These are phyloP conservation scores for Gilbertella persicaria DNA, from an alignment of 371 early-diverging fungal species.

Conservation along the genomic window DNA sequence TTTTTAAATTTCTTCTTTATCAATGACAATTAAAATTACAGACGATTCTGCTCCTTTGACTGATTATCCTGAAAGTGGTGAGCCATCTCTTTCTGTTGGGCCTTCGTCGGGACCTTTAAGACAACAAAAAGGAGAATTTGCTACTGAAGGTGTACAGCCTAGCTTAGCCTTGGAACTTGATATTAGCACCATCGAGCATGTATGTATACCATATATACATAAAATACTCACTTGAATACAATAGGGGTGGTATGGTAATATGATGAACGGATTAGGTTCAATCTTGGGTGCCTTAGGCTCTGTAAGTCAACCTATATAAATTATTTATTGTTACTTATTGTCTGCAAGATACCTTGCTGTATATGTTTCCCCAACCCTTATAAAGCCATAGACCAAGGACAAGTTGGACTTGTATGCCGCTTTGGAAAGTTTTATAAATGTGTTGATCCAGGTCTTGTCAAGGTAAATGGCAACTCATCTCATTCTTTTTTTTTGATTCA, in stretches of 20 bases:
- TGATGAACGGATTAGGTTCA: conserved; percentile 53
- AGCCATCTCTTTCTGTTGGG: too few species aligned
- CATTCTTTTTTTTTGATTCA: too few species aligned
- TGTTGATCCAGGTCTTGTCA: conserved; percentile 87
- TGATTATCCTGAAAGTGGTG: too few species aligned
- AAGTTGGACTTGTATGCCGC: conserved; percentile 74
- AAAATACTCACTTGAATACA: neutral
- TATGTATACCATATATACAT: conserved; percentile 9
- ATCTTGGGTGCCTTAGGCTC: conserved; percentile 46
- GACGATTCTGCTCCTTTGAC: too few species aligned
- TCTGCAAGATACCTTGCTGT: conserved; percentile 30
- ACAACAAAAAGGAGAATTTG: too few species aligned
- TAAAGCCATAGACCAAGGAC: conserved; percentile 67
- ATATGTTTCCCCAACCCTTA: conserved; percentile 80
- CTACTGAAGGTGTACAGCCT: conserved; percentile 27
- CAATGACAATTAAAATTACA: too few species aligned
- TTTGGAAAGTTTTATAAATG: conserved; percentile 87
- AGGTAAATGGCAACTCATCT: too few species aligned
- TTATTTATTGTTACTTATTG: neutral
- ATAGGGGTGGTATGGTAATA: conserved; percentile 49
- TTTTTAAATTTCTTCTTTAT: too few species aligned
- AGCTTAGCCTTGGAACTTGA: conserved; percentile 35
- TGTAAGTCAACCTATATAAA: conserved; percentile 22
- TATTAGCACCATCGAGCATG: conserved; percentile 32
- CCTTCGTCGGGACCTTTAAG: too few species aligned